These are phyloP conservation scores for Metschnikowia noctiluminum DNA, from an alignment of 805 yeast species.

Conservation along the genomic window DNA sequence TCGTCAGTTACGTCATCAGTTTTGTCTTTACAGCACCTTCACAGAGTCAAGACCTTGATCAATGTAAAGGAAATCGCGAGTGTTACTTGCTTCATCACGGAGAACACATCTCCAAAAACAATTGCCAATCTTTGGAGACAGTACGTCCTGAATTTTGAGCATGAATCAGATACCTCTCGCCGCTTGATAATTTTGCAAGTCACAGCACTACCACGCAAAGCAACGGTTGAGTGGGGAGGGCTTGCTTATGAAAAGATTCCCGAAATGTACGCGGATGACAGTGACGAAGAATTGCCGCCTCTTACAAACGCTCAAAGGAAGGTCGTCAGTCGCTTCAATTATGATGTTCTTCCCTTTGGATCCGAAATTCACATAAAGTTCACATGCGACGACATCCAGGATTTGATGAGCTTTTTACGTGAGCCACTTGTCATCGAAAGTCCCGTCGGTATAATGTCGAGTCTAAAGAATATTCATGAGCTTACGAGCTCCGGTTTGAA, in stretches of 20 bases:
- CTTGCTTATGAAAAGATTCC: constrained; percentile 40
- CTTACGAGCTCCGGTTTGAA: constrained; percentile 11
- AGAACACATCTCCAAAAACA: constrained; percentile 21
- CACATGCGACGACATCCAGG: constrained; percentile 6
- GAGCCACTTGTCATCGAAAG: constrained; percentile 3
- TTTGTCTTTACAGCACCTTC: constrained; percentile 72
- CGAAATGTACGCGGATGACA: constrained; percentile 40
- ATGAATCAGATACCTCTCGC: constrained; percentile 17
- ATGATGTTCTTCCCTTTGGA: constrained; percentile 6
- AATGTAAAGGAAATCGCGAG: constrained; percentile 43
- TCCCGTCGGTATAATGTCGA: constrained; percentile 12
- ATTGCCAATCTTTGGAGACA: constrained; percentile 44
- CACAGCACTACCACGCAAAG: constrained; percentile 56
- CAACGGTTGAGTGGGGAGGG: constrained; percentile 77
- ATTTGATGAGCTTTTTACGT: constrained; percentile 12
- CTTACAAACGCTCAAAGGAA: background rate
- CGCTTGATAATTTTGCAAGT: constrained; percentile 54
- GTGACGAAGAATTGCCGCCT: constrained; percentile 11
- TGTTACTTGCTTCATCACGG: constrained; percentile 55
- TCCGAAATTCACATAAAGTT: constrained; percentile 1
- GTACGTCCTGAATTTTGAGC: constrained; percentile 27
- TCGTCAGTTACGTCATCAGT: constrained; percentile 32
- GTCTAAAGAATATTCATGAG: constrained; percentile 7
- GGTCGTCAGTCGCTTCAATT: constrained; percentile 1
- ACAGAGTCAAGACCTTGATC: constrained; percentile 56